These are phyloP conservation scores for Candolleomyces eurysporus DNA, from an alignment of 768 basidiomycete species.

Conservation along the genomic window DNA sequence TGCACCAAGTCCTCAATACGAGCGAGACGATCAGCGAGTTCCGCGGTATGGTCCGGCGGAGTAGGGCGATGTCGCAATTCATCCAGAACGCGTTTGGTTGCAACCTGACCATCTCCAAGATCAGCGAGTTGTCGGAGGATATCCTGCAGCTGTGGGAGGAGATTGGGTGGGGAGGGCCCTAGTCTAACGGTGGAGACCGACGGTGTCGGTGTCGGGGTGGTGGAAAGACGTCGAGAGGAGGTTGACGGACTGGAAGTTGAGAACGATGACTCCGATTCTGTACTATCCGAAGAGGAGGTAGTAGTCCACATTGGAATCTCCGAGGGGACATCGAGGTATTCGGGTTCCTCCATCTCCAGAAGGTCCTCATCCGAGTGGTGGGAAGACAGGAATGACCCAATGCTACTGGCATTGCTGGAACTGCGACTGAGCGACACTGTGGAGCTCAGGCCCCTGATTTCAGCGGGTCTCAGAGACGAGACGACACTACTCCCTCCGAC, in stretches of 20 bases:
- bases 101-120: slow-evolving; percentile 60
- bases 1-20: slow-evolving; percentile 49
- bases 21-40: slow-evolving; percentile 36
- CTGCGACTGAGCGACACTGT: slow-evolving; percentile 32
- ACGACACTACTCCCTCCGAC: slow-evolving; percentile 43
- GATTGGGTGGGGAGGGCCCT: slow-evolving; percentile 32
- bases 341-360: slow-evolving; percentile 28
- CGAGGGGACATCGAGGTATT: not conserved
- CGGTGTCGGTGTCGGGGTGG: slow-evolving; percentile 11
- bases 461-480: slow-evolving; percentile 29
- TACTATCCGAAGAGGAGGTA: not conserved
- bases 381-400: slow-evolving; percentile 45
- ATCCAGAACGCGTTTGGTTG: slow-evolving; percentile 60
- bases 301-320: not conserved
- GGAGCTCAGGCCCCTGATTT: slow-evolving; percentile 22
- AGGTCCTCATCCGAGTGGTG: slow-evolving; percentile 75
- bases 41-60: slow-evolving; percentile 37
- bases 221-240: slow-evolving; percentile 22
- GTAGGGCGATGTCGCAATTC: slow-evolving; percentile 53
- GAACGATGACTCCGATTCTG: not conserved
- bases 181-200: slow-evolving; percentile 31
- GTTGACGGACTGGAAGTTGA: slow-evolving; percentile 20
- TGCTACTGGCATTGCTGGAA: slow-evolving; percentile 40
- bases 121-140: slow-evolving; percentile 59
- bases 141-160: slow-evolving; percentile 34